Conservation (phyloP, 225 moss, liverwort and hornwort species). For the Ulota crispa region DNA sequence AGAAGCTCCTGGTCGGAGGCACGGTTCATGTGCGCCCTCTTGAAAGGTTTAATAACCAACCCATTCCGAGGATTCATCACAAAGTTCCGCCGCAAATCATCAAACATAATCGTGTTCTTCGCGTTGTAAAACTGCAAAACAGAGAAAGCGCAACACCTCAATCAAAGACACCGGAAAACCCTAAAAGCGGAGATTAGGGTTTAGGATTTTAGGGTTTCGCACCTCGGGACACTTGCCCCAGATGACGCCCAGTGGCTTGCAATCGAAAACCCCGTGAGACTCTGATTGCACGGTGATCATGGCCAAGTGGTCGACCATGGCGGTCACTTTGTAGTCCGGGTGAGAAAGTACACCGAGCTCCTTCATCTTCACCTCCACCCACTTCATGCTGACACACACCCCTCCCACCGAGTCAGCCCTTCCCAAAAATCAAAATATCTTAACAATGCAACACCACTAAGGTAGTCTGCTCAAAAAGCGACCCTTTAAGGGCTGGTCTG, state of each 20-base stretch:
- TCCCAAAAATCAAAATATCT: background rate
- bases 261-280: conserved; percentile 84
- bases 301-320: conserved; percentile 78
- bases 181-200: too few species aligned
- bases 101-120: conserved; percentile 92
- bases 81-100: conserved; percentile 91
- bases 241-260: conserved; percentile 93
- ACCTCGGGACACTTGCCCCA: conserved; percentile 88
- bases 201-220: background rate
- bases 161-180: background rate
- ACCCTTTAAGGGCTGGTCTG: too few species aligned
- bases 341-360: conserved; percentile 92
- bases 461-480: too few species aligned
- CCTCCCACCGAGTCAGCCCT: conserved; percentile 29
- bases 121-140: conserved; percentile 77
- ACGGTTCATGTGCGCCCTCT: conserved; percentile 85
- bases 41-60: conserved; percentile 87
- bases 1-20: conserved; percentile 83
- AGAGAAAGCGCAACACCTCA: conserved; percentile 1
- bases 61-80: conserved; percentile 99
- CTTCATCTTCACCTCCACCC: conserved; percentile 99
- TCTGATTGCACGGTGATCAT: conserved; percentile 97
- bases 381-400: conserved; percentile 78
- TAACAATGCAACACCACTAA: background rate
- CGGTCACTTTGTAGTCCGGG: conserved; percentile 89